phyloP scores from a whole-genome alignment of 306 rosid genomes.

The Casuarina equisetifolia region DNA sequence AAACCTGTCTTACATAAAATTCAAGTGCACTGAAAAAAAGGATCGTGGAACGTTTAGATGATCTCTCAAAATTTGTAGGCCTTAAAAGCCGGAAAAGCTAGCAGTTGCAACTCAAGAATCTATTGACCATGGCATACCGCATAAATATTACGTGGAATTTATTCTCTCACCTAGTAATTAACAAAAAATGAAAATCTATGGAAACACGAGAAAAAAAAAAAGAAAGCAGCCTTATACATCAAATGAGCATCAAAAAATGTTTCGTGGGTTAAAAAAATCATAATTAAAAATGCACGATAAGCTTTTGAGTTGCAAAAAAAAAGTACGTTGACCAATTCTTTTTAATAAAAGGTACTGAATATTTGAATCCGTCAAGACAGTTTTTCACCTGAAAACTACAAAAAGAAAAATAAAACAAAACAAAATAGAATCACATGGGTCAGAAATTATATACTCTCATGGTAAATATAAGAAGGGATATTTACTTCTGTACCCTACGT shows the following conservation, averaged over 20 bases:
- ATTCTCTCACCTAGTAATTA: not conserved
- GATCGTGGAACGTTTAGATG: slow-evolving; percentile 1
- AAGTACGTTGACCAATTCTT: not conserved
- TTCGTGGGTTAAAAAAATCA: not conserved
- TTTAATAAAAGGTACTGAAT: not conserved
- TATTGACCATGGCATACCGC: not conserved
- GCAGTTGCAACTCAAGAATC: slow-evolving; percentile 3
- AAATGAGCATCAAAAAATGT: not conserved
- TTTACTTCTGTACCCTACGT: not conserved
- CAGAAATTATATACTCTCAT: not conserved
- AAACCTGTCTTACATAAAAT: slow-evolving; percentile 20
- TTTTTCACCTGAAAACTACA: not conserved
- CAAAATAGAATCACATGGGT: not conserved
- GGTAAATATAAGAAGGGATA: not conserved
- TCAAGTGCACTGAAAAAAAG: slow-evolving; percentile 1
- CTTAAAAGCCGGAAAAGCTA: slow-evolving; percentile 17
- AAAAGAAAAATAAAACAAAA: not conserved
- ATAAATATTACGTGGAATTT: not conserved
- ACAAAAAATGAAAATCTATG: not conserved
- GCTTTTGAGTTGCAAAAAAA: not conserved
- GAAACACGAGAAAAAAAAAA: not conserved
- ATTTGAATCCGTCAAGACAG: not conserved
- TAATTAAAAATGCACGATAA: not conserved
- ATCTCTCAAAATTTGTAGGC: slow-evolving; percentile 19
- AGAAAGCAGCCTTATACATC: not conserved